Conservation (phyloP, 192 early-diverging fungal genomes). For the Rhizophagus prolifer region DNA sequence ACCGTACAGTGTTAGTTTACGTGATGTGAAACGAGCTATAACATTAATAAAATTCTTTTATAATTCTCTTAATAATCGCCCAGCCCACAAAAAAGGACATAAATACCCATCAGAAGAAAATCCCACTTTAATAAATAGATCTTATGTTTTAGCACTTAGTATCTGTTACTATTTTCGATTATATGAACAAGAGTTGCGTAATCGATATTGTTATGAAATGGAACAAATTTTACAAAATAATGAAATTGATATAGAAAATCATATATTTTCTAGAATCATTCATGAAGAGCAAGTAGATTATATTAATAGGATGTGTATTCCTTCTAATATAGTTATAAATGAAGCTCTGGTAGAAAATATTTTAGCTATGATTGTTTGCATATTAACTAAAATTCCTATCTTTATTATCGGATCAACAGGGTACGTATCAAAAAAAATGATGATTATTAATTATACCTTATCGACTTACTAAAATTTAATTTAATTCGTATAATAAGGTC, state of each 20-base stretch:
- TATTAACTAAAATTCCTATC: slow-evolving; percentile 25
- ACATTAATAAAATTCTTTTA: slow-evolving; percentile 4
- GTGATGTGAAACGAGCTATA: slow-evolving; percentile 19
- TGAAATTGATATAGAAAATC: not conserved
- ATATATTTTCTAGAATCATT: not conserved
- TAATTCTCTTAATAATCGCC: not conserved
- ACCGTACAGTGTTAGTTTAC: slow-evolving; percentile 19
- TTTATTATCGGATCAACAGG: slow-evolving; percentile 25
- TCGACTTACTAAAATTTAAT: no score
- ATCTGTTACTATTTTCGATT: slow-evolving; percentile 18
- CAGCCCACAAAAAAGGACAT: not conserved
- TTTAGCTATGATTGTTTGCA: slow-evolving; percentile 22
- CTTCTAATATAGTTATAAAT: not conserved
- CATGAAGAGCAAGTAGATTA: slow-evolving; percentile 17
- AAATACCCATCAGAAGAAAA: no score
- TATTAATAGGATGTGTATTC: not conserved
- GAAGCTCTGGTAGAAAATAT: slow-evolving; percentile 27
- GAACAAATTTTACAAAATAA: not conserved
- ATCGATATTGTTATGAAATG: slow-evolving; percentile 5
- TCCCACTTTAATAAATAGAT: not conserved
- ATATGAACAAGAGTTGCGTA: slow-evolving; percentile 2
- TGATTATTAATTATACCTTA: no score
- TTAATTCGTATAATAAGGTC: not conserved
- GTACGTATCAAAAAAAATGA: not conserved
- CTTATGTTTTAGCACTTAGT: slow-evolving; percentile 10